Evolutionary conservation across 768 basidiomycete species (phyloP).

Genomic region (Trametes maxima): DNA sequence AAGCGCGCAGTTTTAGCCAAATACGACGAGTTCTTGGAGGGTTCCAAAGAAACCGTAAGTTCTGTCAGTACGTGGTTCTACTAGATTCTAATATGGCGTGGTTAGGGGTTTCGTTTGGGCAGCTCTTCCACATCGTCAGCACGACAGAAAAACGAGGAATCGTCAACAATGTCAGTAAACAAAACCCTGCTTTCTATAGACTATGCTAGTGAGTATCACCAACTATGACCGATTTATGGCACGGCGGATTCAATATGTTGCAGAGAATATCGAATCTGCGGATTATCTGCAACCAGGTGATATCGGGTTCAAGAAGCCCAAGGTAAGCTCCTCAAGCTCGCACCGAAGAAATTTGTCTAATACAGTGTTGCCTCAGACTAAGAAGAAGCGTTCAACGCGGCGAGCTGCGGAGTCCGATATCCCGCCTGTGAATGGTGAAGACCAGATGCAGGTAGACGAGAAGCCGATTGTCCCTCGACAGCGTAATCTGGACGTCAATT

Average conservation of each 20-base stretch:
- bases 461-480: slow-evolving; percentile 67
- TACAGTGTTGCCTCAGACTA: slow-evolving; percentile 56
- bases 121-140: slow-evolving; percentile 46
- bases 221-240: background rate
- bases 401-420: slow-evolving; percentile 56
- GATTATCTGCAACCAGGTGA: slow-evolving; percentile 94
- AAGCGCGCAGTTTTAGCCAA: slow-evolving; percentile 85
- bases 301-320: slow-evolving; percentile 92
- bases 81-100: slow-evolving; percentile 11
- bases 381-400: slow-evolving; percentile 86
- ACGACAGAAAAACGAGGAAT: slow-evolving; percentile 43
- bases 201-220: slow-evolving; percentile 73
- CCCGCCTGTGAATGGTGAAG: slow-evolving; percentile 43
- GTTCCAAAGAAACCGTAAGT: slow-evolving; percentile 66
- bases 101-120: slow-evolving; percentile 87
- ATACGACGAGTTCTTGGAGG: slow-evolving; percentile 90
- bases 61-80: background rate
- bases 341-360: background rate
- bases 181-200: slow-evolving; percentile 84
- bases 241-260: background rate
- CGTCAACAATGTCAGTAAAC: slow-evolving; percentile 66
- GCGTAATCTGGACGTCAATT: slow-evolving; percentile 81
- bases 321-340: slow-evolving; percentile 45
- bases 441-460: slow-evolving; percentile 80
- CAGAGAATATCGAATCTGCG: slow-evolving; percentile 83